Base-by-base conservation (phyloP, 345 rosid genomes). In the Viola odorata region DNA sequence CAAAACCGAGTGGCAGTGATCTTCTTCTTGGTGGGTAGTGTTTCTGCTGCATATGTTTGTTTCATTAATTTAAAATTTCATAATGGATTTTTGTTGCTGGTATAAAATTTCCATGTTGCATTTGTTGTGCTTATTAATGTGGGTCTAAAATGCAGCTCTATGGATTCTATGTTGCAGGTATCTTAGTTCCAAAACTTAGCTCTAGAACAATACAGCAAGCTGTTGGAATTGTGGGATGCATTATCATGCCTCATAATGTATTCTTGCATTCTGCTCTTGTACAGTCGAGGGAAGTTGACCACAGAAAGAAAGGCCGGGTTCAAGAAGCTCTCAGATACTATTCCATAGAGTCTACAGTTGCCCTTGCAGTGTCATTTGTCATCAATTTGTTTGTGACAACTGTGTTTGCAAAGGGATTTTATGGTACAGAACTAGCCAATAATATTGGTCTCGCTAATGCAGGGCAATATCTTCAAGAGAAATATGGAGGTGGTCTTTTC, bases 221-320 rank as follows among this genome's bases (percentile, higher is more conserved):
- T 14, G 97, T 87, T 41, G 98, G 97, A 68, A 89, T 89, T 37
- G 97, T 89, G 64, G 97, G 98, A 63, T 89, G 98, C 62, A 77
- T 92, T 44, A 92, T 92, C 50, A 92, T 89, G 98, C 97, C 98
- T 17, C 97, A 92, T 74, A 92, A 89, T 41, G 90, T 89, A 44
- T 92, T 89, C 74, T 84, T 92, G 73, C 97, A 87, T 73, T 87
- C 98, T 23, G 95, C 98, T 65, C 96, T 92, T 17, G 97, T 92
- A 41, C 97, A 87, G 69, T 92, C 97, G 7, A 77, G 98, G 71
- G 95, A 92, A 9, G 44, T 92, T 6, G 87, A 92, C 45, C 78
- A 69, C 53, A 76, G 41, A 42, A 87, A 86, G 80, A 83, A 63
- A 66, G 84, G 82, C 60, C 73, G 80, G 50, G 96, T 89, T 50